Conservation (phyloP, 2,329 filamentous ascomycete species). For the Lasiodiplodia theobromae region DNA sequence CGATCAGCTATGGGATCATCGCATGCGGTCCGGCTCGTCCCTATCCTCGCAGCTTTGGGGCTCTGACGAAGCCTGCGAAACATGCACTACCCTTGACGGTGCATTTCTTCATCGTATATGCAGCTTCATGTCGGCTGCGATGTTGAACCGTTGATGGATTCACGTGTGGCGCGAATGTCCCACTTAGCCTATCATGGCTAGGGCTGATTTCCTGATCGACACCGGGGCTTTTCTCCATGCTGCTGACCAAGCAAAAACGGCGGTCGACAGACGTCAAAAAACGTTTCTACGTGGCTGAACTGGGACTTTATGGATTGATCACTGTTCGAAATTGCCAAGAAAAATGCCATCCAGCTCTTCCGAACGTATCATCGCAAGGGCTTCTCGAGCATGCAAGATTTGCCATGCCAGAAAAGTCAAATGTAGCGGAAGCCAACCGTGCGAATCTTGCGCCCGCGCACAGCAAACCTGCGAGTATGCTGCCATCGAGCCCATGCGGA, state of each 20-base stretch:
- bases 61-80: neutral
- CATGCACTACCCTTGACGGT: neutral
- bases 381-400: conserved; percentile 2
- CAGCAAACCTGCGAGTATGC: neutral
- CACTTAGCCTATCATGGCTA: neutral
- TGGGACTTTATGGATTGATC: neutral
- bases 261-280: neutral
- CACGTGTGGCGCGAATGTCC: neutral
- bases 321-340: neutral
- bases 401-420: neutral
- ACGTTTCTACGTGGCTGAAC: neutral
- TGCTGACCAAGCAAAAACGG: neutral
- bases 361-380: neutral
- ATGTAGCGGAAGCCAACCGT: conserved; percentile 7
- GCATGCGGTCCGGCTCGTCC: neutral
- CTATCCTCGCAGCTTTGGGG: neutral
- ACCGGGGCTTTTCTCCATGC: neutral
- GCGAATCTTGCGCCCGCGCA: neutral
- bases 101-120: neutral
- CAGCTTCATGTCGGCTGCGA: neutral
- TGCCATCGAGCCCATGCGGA: neutral
- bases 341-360: neutral
- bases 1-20: neutral
- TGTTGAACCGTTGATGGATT: neutral
- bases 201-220: neutral